Percentiles rank a stretch among this genome's conserved stretches.
phyloP scores from a whole-genome alignment of 2,329 filamentous ascomycete genomes.

The Colletotrichum sublineola region DNA sequence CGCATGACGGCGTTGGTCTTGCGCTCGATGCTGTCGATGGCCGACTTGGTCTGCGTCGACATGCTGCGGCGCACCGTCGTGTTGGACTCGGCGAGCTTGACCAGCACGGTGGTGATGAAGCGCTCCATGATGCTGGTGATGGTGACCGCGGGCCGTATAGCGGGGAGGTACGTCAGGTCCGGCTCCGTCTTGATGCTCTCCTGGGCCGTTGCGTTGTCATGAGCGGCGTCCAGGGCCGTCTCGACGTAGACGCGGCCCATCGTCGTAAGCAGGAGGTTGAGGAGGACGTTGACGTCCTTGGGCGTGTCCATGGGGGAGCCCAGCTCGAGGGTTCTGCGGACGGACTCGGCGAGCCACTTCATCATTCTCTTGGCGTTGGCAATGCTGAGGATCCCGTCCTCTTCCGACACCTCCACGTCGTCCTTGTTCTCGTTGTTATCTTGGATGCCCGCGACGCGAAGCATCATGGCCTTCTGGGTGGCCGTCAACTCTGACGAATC shows the following conservation, averaged over 20 bases:
- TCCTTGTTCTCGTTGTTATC: constrained; percentile 81
- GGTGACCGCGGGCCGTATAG: constrained; percentile 84
- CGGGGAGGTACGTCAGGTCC: constrained; percentile 85
- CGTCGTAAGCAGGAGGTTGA: constrained; percentile 85
- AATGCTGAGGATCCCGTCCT: constrained; percentile 86
- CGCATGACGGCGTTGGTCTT: constrained; percentile 78
- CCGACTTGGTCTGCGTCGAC: constrained; percentile 82
- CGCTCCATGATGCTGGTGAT: constrained; percentile 95
- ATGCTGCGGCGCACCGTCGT: constrained; percentile 91
- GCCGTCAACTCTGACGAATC: constrained; percentile 90
- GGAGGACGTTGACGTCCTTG: constrained; percentile 89
- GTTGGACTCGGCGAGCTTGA: constrained; percentile 89
- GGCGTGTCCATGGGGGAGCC: constrained; percentile 89
- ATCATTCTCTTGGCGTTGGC: constrained; percentile 97
- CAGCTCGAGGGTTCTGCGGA: constrained; percentile 91
- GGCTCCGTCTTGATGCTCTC: constrained; percentile 87
- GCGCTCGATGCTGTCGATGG: constrained; percentile 83
- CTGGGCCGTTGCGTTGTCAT: constrained; percentile 80
- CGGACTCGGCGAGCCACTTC: constrained; percentile 95
- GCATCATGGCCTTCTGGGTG: constrained; percentile 90
- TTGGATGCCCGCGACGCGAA: constrained; percentile 88
- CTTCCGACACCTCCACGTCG: constrained; percentile 90
- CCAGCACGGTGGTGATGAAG: constrained; percentile 89
- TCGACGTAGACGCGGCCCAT: constrained; percentile 88
- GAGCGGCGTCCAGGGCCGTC: constrained; percentile 76